These are phyloP conservation scores for Talaromyces sp. DNA, from an alignment of 2,329 filamentous ascomycete genomes.

Conservation along the genomic window DNA sequence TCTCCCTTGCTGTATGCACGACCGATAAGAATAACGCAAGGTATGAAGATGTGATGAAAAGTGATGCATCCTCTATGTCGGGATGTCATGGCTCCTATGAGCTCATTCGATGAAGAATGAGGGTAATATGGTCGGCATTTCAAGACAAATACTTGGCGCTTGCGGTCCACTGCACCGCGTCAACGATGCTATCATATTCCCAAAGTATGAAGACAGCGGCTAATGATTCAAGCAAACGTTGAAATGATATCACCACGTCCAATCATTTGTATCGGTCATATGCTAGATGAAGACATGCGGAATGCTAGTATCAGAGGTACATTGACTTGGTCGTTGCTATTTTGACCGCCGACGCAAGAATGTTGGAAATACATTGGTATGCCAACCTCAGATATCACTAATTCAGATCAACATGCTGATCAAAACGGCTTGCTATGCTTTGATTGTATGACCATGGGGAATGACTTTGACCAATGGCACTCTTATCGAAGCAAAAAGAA, in stretches of 20 bases:
- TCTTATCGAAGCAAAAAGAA: not conserved
- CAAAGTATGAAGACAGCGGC: not conserved
- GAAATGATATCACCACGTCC: not conserved
- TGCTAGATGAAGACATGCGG: not conserved
- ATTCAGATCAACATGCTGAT: not conserved
- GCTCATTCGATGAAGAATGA: not conserved
- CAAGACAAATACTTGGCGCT: not conserved
- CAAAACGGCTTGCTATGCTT: not conserved
- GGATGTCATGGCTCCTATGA: not conserved
- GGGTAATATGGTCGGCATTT: not conserved
- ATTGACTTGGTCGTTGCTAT: not conserved
- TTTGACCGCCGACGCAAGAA: slow-evolving; percentile 4
- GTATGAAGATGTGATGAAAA: not conserved
- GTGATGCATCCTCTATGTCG: not conserved
- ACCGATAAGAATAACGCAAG: slow-evolving; percentile 7
- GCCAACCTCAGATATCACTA: not conserved
- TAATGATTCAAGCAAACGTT: not conserved
- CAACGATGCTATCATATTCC: not conserved
- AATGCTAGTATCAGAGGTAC: not conserved
- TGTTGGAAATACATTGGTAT: not conserved
- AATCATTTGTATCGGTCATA: slow-evolving; percentile 1
- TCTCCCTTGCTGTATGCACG: not conserved
- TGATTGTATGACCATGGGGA: not conserved
- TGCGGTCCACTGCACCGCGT: not conserved
- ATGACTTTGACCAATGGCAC: not conserved